Evolutionary conservation across 208 protist genomes (phyloP), one percentile per base, ranked within the genome.

Genomic region (Acanthamoeba divionensis): DNA sequence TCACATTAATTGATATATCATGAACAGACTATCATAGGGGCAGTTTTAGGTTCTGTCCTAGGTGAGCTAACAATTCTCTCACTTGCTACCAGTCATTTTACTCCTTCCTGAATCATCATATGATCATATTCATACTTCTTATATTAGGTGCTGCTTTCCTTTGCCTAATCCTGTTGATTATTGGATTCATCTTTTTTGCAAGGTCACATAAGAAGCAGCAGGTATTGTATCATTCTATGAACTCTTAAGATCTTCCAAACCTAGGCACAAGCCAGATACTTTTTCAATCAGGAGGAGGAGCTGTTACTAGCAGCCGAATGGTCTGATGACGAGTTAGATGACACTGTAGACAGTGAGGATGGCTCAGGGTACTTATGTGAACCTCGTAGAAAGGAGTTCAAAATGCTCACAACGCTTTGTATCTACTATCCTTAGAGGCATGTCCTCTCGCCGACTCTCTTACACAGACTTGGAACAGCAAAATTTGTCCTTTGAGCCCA

Each of bases 271-370:
- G n/a, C n/a, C n/a, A n/a, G n/a, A n/a, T n/a, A n/a, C n/a, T n/a
- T n/a, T n/a, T n/a, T n/a, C n/a, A n/a, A n/a, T n/a, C n/a, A 62
- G 47, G 73, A 83, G 48, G 73, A 47, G 1, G 10, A 83, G 48
- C 73, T 83, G 18, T 33, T 83, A 26, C 73, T 83, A 18, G 73
- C 73, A 24, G 73, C 55, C 15, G 73, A 83, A 52, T 83, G 73
- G 73, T 83, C 73, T 63, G 73, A 83, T 24, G 73, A 83, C 31
- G n/a, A n/a, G n/a, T n/a, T n/a, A n/a, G n/a, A n/a, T n/a, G n/a
- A n/a, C n/a, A n/a, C n/a, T n/a, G n/a, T n/a, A n/a, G n/a, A n/a
- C n/a, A n/a, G n/a, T n/a, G n/a, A n/a, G n/a, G n/a, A n/a, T n/a
- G n/a, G n/a, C n/a, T n/a, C n/a, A n/a, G n/a, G n/a, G n/a, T n/a